Evolutionary conservation across 164 flowering plant genomes (phyloP).

Genomic region (Paratinospora sagittata): DNA sequence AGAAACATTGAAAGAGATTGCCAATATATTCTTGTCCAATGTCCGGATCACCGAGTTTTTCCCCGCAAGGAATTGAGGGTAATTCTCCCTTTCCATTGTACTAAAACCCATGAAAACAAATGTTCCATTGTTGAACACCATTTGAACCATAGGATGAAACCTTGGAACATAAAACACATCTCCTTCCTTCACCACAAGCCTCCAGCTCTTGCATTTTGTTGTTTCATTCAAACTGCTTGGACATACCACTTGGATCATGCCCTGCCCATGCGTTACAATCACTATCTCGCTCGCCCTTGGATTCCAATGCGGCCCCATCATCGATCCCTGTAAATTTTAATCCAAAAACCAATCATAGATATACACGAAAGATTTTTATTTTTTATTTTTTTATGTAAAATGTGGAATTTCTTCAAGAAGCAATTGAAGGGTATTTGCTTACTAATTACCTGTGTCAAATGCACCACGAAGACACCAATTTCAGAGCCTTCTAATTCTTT

Average conservation of each 20-base stretch:
- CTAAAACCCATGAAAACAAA: conserved; percentile 81
- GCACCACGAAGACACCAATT: conserved; percentile 68
- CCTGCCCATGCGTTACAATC: conserved; percentile 58
- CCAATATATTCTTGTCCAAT: conserved; percentile 39
- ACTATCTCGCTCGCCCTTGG: conserved; percentile 70
- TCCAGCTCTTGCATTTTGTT: conserved; percentile 42
- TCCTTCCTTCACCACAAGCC: conserved; percentile 63
- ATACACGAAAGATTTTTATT: too few species aligned
- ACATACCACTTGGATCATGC: conserved; percentile 65
- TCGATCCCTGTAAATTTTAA: conserved; percentile 47
- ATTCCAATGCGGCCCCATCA: conserved; percentile 99
- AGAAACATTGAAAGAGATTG: conserved; percentile 45
- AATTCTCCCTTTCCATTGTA: conserved; percentile 45
- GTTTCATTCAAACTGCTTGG: conserved; percentile 25
- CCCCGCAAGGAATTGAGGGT: conserved; percentile 79
- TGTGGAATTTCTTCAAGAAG: too few species aligned
- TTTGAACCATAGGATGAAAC: conserved; percentile 81
- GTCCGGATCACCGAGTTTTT: conserved; percentile 48
- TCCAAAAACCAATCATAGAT: too few species aligned
- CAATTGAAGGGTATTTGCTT: conserved; percentile 1
- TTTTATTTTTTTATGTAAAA: too few species aligned
- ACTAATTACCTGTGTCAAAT: conserved; percentile 53
- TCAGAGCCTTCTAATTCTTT: conserved; percentile 34
- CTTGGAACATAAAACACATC: conserved; percentile 67
- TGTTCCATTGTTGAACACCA: conserved; percentile 65